Base-by-base conservation (phyloP, 768 basidiomycete species). In the Galerina sulciceps region DNA sequence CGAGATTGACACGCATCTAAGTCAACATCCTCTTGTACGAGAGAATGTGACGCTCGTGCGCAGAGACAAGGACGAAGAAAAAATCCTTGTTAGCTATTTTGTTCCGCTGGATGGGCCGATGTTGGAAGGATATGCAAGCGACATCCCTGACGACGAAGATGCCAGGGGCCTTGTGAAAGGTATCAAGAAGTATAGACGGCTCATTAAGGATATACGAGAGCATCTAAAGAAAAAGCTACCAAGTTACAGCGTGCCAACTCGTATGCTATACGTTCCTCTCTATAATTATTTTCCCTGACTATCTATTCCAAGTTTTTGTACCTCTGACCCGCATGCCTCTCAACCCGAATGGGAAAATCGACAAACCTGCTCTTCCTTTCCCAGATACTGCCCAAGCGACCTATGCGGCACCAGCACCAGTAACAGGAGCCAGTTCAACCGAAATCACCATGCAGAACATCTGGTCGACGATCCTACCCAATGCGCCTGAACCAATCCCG, bases 341-440 rank as follows among this genome's bases (percentile, higher is more conserved):
- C 50, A 99, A 98, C 67, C 97, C 97, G 6, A 99, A 99, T 71
- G 97, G 97, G 61, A 99, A 99, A 77, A 90, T 99, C 71, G 97
- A 99, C 79, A 99, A 99, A 70, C 96, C 97, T 0, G 92, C 93
- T 0, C 85, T 99, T 45, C 97, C 97, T 10, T 99, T 99, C 88
- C 97, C 97, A 6, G 97, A 99, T 73, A 99, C 97, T 0, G 91
- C 88, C 4, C 87, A 91, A 59, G 82, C 80, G 1, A 76, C 81
- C 6, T 65, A 76, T 18, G 73, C 80, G 41, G 80, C 83, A 40
- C 74, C 83, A 1, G 67, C 70, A 5, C 66, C 72, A n/a, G 67
- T 71, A 6, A 74, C 83, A 18, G 85, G 79, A 9, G 76, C 82
- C 35, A 86, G 79, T 15, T 76, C 91, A 0, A 96, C 94, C 0